phyloP scores from a whole-genome alignment of 306 rosid species.

The Glycyrrhiza uralensis region DNA sequence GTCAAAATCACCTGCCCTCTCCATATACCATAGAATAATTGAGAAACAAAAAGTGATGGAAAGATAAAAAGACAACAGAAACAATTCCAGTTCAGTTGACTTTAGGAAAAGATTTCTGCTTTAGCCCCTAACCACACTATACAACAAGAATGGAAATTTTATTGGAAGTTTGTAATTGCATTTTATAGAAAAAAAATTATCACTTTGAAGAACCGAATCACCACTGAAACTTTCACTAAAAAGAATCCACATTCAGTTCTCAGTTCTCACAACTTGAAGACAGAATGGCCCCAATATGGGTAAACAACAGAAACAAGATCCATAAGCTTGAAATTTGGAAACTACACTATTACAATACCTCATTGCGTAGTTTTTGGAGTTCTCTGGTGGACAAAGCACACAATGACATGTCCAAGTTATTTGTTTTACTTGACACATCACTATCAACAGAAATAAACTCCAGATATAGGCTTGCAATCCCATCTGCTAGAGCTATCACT shows the following conservation, averaged over 20 bases:
- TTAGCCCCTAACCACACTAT: neutral
- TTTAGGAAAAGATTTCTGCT: neutral
- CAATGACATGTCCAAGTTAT: conserved; percentile 53
- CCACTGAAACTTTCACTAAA: neutral
- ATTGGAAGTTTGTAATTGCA: neutral
- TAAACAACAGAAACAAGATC: conserved; percentile 6
- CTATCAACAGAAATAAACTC: conserved; percentile 93
- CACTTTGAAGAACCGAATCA: conserved; percentile 13
- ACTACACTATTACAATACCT: conserved; percentile 42
- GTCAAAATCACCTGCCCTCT: conserved; percentile 1
- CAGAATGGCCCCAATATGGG: neutral
- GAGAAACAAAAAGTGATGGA: neutral
- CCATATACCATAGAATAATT: neutral
- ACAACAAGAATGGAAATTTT: neutral
- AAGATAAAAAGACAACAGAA: neutral
- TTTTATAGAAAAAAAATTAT: neutral
- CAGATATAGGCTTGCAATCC: conserved; percentile 74
- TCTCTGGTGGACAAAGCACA: conserved; percentile 84
- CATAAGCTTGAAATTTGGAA: conserved; percentile 10
- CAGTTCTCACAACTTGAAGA: neutral
- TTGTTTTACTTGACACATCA: conserved; percentile 59
- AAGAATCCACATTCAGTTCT: neutral
- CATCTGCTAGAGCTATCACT: conserved; percentile 78
- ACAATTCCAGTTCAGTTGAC: neutral
- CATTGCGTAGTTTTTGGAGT: conserved; percentile 89